phyloP scores from a whole-genome alignment of 768 basidiomycete genomes.

The Suillus ampliporus region DNA sequence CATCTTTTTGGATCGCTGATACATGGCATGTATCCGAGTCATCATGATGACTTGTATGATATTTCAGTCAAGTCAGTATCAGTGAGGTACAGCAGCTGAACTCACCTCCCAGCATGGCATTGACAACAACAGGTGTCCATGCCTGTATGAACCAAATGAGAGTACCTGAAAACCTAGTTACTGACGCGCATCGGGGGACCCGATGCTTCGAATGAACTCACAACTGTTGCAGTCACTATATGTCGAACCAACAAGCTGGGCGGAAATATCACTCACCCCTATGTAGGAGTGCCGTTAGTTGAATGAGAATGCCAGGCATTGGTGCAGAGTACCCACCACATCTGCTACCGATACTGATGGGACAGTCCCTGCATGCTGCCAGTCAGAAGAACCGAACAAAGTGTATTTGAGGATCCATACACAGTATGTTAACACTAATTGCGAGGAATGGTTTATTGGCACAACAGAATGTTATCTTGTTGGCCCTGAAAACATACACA shows the following conservation, averaged over 20 bases:
- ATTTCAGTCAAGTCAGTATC: background rate
- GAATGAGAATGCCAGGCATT: background rate
- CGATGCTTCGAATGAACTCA: background rate
- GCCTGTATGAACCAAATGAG: background rate
- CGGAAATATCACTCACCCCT: background rate
- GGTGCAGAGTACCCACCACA: background rate
- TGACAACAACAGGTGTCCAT: background rate
- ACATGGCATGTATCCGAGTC: background rate
- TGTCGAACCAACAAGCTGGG: background rate
- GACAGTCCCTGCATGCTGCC: background rate
- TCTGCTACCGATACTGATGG: background rate
- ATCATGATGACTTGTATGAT: background rate
- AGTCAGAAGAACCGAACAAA: background rate
- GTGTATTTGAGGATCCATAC: background rate
- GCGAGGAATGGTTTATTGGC: background rate
- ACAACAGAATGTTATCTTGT: background rate
- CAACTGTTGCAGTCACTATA: background rate
- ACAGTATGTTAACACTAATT: background rate
- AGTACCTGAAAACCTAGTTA: background rate
- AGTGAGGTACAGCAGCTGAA: background rate
- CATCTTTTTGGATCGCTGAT: background rate
- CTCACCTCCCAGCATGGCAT: background rate
- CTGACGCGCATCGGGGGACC: background rate
- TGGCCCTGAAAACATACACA: background rate
- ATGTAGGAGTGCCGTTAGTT: background rate